Percentiles rank a stretch among this genome's conserved stretches.
Evolutionary conservation across 2,329 filamentous ascomycete species (phyloP).

Genomic region (Pestalotiopsis sp.): DNA sequence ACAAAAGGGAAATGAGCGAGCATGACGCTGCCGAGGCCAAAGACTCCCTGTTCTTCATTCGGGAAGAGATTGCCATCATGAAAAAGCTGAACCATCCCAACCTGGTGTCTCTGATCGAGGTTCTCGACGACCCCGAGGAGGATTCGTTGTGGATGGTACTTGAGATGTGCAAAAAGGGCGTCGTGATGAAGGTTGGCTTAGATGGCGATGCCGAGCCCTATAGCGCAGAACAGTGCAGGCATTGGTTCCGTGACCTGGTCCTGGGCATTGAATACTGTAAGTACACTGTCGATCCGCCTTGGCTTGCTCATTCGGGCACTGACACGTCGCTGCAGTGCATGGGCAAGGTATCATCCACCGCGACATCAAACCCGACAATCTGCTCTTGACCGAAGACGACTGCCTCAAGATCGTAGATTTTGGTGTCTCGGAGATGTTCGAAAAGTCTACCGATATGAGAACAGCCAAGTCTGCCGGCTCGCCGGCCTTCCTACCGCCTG

Average conservation of each 20-base stretch:
- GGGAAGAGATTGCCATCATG: slow-evolving; percentile 98
- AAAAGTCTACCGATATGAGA: slow-evolving; percentile 81
- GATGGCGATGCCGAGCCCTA: slow-evolving; percentile 83
- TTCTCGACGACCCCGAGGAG: slow-evolving; percentile 91
- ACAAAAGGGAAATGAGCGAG: slow-evolving; percentile 34
- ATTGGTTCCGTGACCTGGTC: slow-evolving; percentile 94
- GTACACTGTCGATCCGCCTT: slow-evolving; percentile 33
- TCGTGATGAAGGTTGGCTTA: slow-evolving; percentile 94
- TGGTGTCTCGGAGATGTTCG: slow-evolving; percentile 99
- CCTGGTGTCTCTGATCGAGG: slow-evolving; percentile 89
- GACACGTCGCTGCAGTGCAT: slow-evolving; percentile 62
- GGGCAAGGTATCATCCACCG: slow-evolving; percentile 93
- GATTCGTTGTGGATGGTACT: slow-evolving; percentile 98
- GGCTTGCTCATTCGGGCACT: background rate
- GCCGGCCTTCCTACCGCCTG: slow-evolving; percentile 91
- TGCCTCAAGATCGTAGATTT: slow-evolving; percentile 98
- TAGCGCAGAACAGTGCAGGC: slow-evolving; percentile 77
- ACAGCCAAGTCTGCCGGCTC: slow-evolving; percentile 93
- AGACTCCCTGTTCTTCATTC: slow-evolving; percentile 81
- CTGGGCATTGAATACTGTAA: slow-evolving; percentile 89
- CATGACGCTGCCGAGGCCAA: slow-evolving; percentile 63
- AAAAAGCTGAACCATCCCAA: slow-evolving; percentile 97
- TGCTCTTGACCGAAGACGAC: slow-evolving; percentile 85
- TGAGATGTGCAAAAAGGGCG: slow-evolving; percentile 98
- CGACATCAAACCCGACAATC: slow-evolving; percentile 97